Base-by-base conservation (phyloP, 148 eudicot species). In the Rhododendron griersonianum region DNA sequence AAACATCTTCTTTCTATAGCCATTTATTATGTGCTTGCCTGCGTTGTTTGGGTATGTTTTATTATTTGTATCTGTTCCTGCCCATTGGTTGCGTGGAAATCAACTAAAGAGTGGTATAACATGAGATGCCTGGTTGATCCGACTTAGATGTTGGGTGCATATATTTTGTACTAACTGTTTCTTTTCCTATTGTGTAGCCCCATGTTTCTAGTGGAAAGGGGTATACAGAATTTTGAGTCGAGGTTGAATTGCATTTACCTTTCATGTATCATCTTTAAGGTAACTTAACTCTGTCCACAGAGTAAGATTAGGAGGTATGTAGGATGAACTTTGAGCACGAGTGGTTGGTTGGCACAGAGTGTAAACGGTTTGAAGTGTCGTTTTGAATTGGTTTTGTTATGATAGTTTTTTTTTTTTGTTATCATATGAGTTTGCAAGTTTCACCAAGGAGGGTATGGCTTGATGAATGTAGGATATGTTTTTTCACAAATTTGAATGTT, bases 101-200 rank as follows among this genome's bases (percentile, higher is more conserved):
- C 74, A 28, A 19, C 73, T 81, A 0, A 55, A 81, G 69, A 81
- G 83, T 33, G 4, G 83, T 81, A 35, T 35, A 25, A 81, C 30
- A 4, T 37, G 71, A 35, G 84, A 57, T 57, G 73, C 50, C 48
- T 81, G 33, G 11, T 16, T 50, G 61, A 3, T 35, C 41, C 3
- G 28, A 37, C 74, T 81, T 82, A 59, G 63, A 35, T 80, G 84
- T 14, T 39, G 35, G 84, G 75, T 39, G 75, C 74, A 47, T 61
- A 55, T 33, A 19, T 33, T 28, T 80, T 30, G 83, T 81, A 19
- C 69, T 28, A 11, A 59, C 59, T 74, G 33, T 77, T 77, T 9
- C 41, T 51, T 4, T 67, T 23, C 84, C 41, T 41, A 30, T 50
- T 21, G 44, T 83, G 35, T 65, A 25, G 30, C 84, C 33, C 73